Percentiles rank a stretch among this genome's conserved stretches.
phyloP scores from a whole-genome alignment of 768 basidiomycete species.

The Termitomyces sp. region DNA sequence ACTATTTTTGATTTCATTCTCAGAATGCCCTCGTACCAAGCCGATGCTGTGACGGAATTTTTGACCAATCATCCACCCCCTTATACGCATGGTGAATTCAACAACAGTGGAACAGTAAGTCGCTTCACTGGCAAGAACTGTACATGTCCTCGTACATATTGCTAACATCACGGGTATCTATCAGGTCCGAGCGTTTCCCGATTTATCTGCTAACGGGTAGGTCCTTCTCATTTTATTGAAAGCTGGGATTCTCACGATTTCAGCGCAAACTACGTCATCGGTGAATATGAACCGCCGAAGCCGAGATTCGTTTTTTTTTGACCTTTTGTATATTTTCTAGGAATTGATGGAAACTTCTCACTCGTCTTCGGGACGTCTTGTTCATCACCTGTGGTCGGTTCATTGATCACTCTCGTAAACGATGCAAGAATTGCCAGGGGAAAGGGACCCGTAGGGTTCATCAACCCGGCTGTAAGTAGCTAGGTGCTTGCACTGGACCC shows the following conservation, averaged over 20 bases:
- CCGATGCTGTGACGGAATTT: conserved; percentile 34
- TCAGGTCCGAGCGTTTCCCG: conserved; percentile 47
- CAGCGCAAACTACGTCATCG: conserved; percentile 38
- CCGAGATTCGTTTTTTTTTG: too few species aligned
- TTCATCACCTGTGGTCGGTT: conserved; percentile 43
- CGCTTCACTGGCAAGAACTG: not conserved
- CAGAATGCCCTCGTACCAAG: conserved; percentile 44
- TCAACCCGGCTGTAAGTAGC: conserved; percentile 38
- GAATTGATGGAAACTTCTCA: conserved; percentile 34
- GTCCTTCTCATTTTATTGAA: not conserved
- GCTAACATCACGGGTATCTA: not conserved
- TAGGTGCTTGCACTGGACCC: not conserved
- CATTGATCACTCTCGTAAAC: conserved; percentile 48
- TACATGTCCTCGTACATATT: not conserved
- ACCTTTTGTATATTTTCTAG: too few species aligned
- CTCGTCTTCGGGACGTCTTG: conserved; percentile 49
- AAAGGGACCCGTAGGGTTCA: conserved; percentile 45
- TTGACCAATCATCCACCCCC: conserved; percentile 35
- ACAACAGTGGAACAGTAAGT: conserved; percentile 37
- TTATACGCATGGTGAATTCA: conserved; percentile 38
- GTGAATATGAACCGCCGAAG: conserved; percentile 13
- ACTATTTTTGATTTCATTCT: conserved; percentile 2
- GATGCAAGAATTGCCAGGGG: conserved; percentile 42
- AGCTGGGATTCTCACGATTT: not conserved
- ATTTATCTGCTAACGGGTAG: conserved; percentile 46